Base-by-base conservation (phyloP, 441 rosid genomes). In the Aquilaria agallochum region DNA sequence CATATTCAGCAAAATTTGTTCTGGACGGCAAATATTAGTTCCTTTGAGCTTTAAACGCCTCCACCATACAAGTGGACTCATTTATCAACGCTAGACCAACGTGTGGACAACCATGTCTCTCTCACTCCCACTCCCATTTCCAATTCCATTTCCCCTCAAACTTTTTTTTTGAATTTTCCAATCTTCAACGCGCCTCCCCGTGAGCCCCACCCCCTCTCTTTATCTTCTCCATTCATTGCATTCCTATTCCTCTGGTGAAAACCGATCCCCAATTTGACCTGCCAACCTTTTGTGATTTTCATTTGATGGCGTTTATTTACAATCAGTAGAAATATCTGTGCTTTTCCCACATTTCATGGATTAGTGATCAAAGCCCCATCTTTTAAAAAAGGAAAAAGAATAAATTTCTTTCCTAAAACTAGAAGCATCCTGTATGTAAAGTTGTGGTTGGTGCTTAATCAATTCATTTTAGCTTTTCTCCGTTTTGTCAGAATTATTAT, bases 51-150 rank as follows among this genome's bases (percentile, higher is more conserved):
- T 72, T 65, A 50, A 50, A 66, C 45, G 72, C 63, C 34, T 69
- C 62, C 62, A 61, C 88, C 88, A 78, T 58, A 72, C 83, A 76
- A 13, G 71, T 76, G 81, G 79, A 72, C 54, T 44, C 6, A 8
- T 13, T 4, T 30, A 44, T 55, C 60, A 57, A 69, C 73, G 68
- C 55, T 57, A 52, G 64, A 44, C 32, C 49, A 72, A 68, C 53
- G 11, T 60, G 82, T 77, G 80, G 89, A 70, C 76, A 63, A 57
- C 68, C 72, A 64, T 60, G 9, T 5, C 51, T 32, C 15, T 63
- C 60, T 74, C 73, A 52, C 52, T 66, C 57, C 45, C 3, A 62
- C 9, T 10, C 45, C 12, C 13, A 4, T 10, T 40, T 64, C 67
- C 70, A 67, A 70, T 62, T 59, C 14, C 13, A 45, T 47, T 51